These are phyloP conservation scores for Debaryomyces tyrocola DNA, from an alignment of 805 yeast species.

Conservation along the genomic window DNA sequence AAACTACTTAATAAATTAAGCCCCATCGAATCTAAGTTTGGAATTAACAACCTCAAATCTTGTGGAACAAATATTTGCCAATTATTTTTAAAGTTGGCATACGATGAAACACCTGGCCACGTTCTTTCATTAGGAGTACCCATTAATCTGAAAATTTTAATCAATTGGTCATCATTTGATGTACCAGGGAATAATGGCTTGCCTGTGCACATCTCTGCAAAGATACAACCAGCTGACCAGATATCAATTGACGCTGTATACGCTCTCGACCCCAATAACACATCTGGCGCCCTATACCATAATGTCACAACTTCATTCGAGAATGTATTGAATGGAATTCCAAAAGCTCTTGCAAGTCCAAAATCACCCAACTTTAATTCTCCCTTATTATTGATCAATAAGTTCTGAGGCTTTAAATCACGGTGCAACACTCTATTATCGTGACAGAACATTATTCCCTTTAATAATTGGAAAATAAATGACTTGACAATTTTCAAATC, in stretches of 20 bases:
- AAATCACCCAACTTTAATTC: constrained; percentile 93
- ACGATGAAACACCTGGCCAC: constrained; percentile 95
- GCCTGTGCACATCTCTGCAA: constrained; percentile 99
- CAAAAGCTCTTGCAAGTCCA: constrained; percentile 96
- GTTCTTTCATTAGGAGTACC: constrained; percentile 96
- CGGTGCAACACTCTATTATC: constrained; percentile 82
- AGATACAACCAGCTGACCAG: constrained; percentile 98
- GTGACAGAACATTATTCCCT: constrained; percentile 86
- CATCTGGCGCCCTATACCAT: constrained; percentile 99
- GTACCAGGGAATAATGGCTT: constrained; percentile 95
- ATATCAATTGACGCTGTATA: constrained; percentile 96
- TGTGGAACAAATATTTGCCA: constrained; percentile 88
- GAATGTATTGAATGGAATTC: constrained; percentile 96
- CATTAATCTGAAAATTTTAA: constrained; percentile 87
- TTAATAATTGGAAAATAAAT: constrained; percentile 90
- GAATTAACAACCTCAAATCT: constrained; percentile 69
- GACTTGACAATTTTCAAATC: constrained; percentile 76
- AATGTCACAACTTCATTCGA: constrained; percentile 96
- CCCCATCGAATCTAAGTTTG: constrained; percentile 69
- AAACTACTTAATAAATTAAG: constrained; percentile 61
- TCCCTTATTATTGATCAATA: constrained; percentile 85
- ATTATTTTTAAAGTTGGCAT: constrained; percentile 82
- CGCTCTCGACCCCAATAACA: constrained; percentile 88
- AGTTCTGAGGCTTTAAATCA: constrained; percentile 92
- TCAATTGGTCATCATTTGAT: constrained; percentile 92